Evolutionary conservation across 1,284 basidiomycete species (phyloP).

Genomic region (Apiotrichum brassicae): DNA sequence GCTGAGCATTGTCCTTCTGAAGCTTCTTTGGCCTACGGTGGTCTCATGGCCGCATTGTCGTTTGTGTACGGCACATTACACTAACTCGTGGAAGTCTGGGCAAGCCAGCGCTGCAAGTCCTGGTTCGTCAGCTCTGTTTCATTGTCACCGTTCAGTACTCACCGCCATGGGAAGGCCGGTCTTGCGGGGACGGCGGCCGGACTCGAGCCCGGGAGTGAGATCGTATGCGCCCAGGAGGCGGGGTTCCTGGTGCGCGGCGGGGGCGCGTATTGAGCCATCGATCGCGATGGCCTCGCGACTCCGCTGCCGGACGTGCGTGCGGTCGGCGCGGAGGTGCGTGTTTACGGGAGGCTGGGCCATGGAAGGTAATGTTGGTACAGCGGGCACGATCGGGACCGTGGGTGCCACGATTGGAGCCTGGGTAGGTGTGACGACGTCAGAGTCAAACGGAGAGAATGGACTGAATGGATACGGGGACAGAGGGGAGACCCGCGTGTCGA

Average conservation of each 20-base stretch:
- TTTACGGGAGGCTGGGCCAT: not conserved
- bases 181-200: slow-evolving; percentile 14
- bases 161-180: slow-evolving; percentile 11
- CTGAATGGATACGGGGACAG: not conserved
- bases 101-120: slow-evolving; percentile 19
- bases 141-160: not conserved
- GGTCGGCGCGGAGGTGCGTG: not conserved
- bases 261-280: not conserved
- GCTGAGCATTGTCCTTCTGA: no score
- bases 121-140: not conserved
- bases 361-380: not conserved
- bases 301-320: not conserved
- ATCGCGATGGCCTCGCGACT: not conserved
- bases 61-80: no score
- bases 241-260: not conserved
- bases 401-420: not conserved
- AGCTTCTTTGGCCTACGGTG: no score
- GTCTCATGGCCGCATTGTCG: no score
- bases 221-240: slow-evolving; percentile 6
- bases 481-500: not conserved
- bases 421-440: not conserved
- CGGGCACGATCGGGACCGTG: not conserved
- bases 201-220: slow-evolving; percentile 16
- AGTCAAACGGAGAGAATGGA: not conserved
- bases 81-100: slow-evolving; percentile 2